A percentile compares a stretch with the other conserved stretches of the same genome.
Evolutionary conservation across 2,329 filamentous ascomycete genomes (phyloP).

Genomic region (Nannizziopsis arthrosporioides): DNA sequence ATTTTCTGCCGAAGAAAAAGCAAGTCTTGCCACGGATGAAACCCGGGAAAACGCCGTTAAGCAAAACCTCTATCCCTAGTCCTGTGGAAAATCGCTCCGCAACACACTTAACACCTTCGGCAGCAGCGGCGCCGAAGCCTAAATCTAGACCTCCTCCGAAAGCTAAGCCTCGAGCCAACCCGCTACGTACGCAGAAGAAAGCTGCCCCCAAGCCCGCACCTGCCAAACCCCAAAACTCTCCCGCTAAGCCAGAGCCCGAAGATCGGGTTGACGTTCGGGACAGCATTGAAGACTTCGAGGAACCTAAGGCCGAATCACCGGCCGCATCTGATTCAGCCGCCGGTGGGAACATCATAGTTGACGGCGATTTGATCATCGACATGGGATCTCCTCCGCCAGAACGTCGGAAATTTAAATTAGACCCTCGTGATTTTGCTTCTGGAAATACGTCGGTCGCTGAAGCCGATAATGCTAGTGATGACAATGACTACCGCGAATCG

Average conservation of each 20-base stretch:
- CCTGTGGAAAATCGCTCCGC: conserved; percentile 26
- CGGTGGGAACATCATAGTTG: conserved; percentile 35
- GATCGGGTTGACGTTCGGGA: conserved; percentile 20
- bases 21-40: conserved; percentile 25
- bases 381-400: conserved; percentile 37
- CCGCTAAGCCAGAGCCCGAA: conserved; percentile 18
- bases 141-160: conserved; percentile 17
- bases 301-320: conserved; percentile 21
- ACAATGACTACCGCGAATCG: conserved; percentile 30
- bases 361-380: conserved; percentile 39
- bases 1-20: conserved; percentile 36
- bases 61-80: conserved; percentile 28
- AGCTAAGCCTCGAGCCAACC: conserved; percentile 23
- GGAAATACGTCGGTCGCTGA: conserved; percentile 31
- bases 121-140: conserved; percentile 19
- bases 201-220: conserved; percentile 17
- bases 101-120: conserved; percentile 23
- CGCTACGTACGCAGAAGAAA: conserved; percentile 22
- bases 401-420: conserved; percentile 29
- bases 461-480: conserved; percentile 23
- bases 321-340: conserved; percentile 23
- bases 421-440: conserved; percentile 33
- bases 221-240: conserved; percentile 11
- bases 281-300: conserved; percentile 22
- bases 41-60: conserved; percentile 20